Evolutionary conservation across 352 stramenopile species (phyloP).

Genomic region (Phytophthora vignae): DNA sequence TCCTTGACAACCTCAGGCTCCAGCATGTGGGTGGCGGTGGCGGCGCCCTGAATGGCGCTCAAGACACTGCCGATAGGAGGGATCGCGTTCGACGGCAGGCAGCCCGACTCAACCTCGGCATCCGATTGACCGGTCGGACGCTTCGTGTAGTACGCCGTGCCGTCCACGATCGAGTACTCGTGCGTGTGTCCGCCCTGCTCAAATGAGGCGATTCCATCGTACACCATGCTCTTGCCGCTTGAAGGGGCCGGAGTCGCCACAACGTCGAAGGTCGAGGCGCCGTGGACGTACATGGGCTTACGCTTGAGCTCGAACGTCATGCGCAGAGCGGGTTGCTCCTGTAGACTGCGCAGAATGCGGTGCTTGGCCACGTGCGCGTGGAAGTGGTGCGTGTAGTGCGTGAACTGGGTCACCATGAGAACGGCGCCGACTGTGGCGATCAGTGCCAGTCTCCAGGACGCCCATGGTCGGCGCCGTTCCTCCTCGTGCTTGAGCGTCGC

Average conservation of each 20-base stretch:
- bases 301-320: conserved; percentile 53
- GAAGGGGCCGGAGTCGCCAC: conserved; percentile 37
- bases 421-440: conserved; percentile 14
- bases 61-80: conserved; percentile 43
- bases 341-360: conserved; percentile 45
- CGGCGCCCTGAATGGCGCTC: conserved; percentile 34
- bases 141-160: conserved; percentile 44
- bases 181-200: conserved; percentile 35
- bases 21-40: conserved; percentile 11
- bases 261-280: conserved; percentile 43
- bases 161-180: conserved; percentile 47
- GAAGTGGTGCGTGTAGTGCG: conserved; percentile 43
- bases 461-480: conserved; percentile 17
- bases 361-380: conserved; percentile 53
- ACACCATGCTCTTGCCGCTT: conserved; percentile 33
- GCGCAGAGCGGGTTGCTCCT: conserved; percentile 42
- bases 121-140: conserved; percentile 5
- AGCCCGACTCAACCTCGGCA: conserved; percentile 16
- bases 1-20: conserved; percentile 7
- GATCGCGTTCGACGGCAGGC: conserved; percentile 34
- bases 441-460: conserved; percentile 27
- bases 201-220: conserved; percentile 44
- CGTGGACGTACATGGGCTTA: conserved; percentile 49
- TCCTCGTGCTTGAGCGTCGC: conserved; percentile 3
- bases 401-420: conserved; percentile 29